Conservation (phyloP, 2,329 filamentous ascomycete species). For the Gyromitra esculenta region DNA sequence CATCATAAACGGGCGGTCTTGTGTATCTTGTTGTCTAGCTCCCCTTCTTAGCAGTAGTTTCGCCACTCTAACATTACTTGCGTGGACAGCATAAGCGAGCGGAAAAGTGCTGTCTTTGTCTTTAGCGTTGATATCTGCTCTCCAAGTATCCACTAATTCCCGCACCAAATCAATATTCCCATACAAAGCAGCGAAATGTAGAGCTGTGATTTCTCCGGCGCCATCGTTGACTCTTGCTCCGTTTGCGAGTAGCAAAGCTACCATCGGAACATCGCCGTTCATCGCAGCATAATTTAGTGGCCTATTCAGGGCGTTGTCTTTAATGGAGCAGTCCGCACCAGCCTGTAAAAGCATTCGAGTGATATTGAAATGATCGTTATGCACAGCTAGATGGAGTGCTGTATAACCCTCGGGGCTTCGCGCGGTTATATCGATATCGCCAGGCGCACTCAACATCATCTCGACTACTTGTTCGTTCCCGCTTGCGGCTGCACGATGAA, state of each 20-base stretch:
- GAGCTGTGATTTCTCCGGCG: not conserved
- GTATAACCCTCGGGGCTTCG: constrained; percentile 1
- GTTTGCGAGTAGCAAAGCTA: not conserved
- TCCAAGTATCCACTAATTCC: not conserved
- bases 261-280: not conserved
- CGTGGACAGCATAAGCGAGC: not conserved
- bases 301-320: not conserved
- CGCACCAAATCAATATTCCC: not conserved
- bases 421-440: not conserved
- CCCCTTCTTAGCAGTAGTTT: not conserved
- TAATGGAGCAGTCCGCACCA: not conserved
- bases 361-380: not conserved
- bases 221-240: not conserved
- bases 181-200: constrained; percentile 2
- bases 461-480: not conserved
- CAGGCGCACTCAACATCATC: not conserved
- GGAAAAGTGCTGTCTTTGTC: not conserved
- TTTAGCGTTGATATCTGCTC: not conserved
- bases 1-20: not conserved
- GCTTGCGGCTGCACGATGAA: not conserved
- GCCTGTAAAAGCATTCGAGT: not conserved
- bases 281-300: not conserved
- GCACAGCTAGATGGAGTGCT: not conserved
- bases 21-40: not conserved
- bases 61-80: not conserved